Base-by-base conservation (phyloP, 2,329 filamentous ascomycete genomes). In the Aureobasidium sp. region DNA sequence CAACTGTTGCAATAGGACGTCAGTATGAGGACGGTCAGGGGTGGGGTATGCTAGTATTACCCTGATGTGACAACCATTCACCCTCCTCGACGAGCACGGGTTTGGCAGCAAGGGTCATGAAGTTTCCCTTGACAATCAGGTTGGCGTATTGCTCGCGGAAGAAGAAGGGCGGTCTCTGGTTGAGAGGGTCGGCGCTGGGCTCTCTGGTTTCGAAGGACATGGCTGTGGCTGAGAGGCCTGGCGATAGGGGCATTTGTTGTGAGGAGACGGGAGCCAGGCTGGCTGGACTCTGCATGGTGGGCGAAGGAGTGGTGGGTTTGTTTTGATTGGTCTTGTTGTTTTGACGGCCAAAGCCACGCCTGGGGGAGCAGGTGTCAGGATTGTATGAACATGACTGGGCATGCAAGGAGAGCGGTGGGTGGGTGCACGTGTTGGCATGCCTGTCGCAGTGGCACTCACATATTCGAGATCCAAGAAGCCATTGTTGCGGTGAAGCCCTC, bases 111-210 rank as follows among this genome's bases (percentile, higher is more conserved):
- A 97, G 78, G 11, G 93, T 97, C 87, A 96, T 91, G 73, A 97
- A 97, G 78, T 97, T 97, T 63, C 93, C 93, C 79, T 93, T 96
- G 70, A 97, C 92, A 66, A 96, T 96, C 70, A 96, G 86, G 72
- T 88, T 89, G 60, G 89, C 87, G 72, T 90, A 88, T 64, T 85
- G 78, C 61, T 87, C 82, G 70, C 89, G 87, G 69, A 91, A 84
- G 85, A 89, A 91, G 64, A 90, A 77, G 16, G 89, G 89, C 44
- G 84, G 81, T 63, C 87, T 87, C 63, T 89, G 78, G 67, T 87
- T 84, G 48, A 47, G 49, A 32, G 47, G 21, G 21, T 21, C 61
- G 60, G 21, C 61, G 62, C 71, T 67, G 65, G 71, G 69, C 62
- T 70, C 70, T 61, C 68, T 81, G 68, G 86, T 81, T 69, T 89